Conservation (phyloP, 441 rosid genomes). For the Geranium incanum region DNA sequence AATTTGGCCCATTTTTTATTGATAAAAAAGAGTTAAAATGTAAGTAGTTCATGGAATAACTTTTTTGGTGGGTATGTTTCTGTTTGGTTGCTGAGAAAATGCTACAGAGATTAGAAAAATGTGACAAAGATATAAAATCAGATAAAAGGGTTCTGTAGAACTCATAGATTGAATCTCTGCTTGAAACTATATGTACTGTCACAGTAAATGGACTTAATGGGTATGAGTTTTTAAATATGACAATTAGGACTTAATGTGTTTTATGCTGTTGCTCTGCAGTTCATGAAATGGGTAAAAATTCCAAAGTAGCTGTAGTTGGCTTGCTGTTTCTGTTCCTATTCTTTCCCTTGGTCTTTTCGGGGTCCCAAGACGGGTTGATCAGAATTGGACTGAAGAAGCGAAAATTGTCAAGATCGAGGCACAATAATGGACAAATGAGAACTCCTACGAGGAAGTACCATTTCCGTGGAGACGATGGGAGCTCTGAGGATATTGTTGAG, state of each 20-base stretch:
- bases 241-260: too few relatives aligned
- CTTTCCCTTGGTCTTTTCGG: neutral
- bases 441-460: constrained; percentile 1
- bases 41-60: neutral
- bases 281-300: neutral
- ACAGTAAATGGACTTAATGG: too few relatives aligned
- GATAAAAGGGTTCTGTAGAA: too few relatives aligned
- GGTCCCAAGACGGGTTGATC: constrained; percentile 5
- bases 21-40: neutral
- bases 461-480: neutral
- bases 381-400: constrained; percentile 2
- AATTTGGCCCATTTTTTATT: too few relatives aligned
- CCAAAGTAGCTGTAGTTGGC: neutral
- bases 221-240: too few relatives aligned
- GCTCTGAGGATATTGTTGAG: constrained; percentile 3
- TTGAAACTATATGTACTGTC: neutral
- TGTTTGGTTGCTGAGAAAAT: too few relatives aligned
- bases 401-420: neutral
- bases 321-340: neutral
- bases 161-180: too few relatives aligned
- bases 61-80: too few relatives aligned
- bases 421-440: constrained; percentile 13
- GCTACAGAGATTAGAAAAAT: too few relatives aligned
- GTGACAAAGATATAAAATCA: too few relatives aligned
- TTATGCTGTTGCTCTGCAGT: neutral